A percentile compares a stretch with the other conserved stretches of the same genome.
Conservation (phyloP, 2,329 filamentous ascomycete genomes). For the Colletotrichum sojae region DNA sequence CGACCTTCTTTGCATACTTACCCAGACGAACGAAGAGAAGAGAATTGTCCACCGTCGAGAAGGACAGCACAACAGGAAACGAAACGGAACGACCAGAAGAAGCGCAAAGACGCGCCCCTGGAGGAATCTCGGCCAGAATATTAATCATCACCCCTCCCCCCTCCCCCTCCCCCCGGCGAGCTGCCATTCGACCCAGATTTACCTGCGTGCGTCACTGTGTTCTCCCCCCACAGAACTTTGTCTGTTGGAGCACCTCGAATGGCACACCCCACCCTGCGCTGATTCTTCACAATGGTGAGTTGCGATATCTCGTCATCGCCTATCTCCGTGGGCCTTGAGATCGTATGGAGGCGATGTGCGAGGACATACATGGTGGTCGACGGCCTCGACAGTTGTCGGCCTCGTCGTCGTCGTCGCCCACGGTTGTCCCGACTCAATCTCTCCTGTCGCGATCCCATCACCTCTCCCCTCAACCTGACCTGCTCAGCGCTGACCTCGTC, state of each 20-base stretch:
- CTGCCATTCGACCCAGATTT: slow-evolving; percentile 23
- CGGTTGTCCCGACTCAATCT: background rate
- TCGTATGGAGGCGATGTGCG: background rate
- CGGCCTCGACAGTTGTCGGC: slow-evolving; percentile 2
- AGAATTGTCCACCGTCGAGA: background rate
- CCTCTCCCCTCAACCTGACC: background rate
- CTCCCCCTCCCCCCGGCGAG: too few relatives aligned
- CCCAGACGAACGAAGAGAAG: background rate
- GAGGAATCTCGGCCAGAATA: background rate
- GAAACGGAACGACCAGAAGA: background rate
- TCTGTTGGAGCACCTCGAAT: slow-evolving; percentile 39
- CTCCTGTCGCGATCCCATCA: background rate
- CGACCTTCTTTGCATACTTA: background rate
- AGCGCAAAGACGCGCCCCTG: background rate
- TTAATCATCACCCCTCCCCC: slow-evolving; percentile 15
- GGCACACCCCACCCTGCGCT: slow-evolving; percentile 34
- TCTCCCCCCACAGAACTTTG: slow-evolving; percentile 34
- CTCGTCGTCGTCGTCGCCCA: background rate
- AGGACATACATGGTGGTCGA: too few relatives aligned
- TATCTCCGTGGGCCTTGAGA: slow-evolving; percentile 5
- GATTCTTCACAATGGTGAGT: slow-evolving; percentile 40
- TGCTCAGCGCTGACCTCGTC: too few relatives aligned
- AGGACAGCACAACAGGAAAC: background rate
- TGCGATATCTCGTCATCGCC: slow-evolving; percentile 23
- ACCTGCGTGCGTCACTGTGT: slow-evolving; percentile 17